phyloP scores from a whole-genome alignment of 148 eudicot species.

The Talinum fruticosum region DNA sequence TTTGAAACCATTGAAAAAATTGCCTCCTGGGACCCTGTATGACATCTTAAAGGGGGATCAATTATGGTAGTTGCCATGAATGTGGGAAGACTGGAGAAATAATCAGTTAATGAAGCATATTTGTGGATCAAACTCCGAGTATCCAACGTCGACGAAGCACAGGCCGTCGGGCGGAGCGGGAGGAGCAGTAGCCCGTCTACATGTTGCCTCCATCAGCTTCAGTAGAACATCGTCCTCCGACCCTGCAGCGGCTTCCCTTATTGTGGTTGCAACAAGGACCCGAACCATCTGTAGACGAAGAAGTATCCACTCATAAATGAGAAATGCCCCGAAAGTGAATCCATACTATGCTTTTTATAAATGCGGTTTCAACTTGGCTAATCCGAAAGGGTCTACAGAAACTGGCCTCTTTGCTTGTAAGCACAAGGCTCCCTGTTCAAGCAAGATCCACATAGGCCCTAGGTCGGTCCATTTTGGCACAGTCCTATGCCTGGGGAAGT shows the following conservation, averaged over 20 bases:
- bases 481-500: too few species aligned
- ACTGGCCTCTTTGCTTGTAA: too few species aligned
- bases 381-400: too few species aligned
- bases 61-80: not conserved
- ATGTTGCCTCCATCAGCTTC: constrained; percentile 78
- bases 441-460: too few species aligned
- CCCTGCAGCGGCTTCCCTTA: constrained; percentile 95
- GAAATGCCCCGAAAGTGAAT: too few species aligned
- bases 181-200: constrained; percentile 97
- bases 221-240: constrained; percentile 73
- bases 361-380: too few species aligned
- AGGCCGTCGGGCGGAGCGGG: constrained; percentile 99
- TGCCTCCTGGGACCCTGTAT: not conserved
- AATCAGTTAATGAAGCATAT: constrained; percentile 51
- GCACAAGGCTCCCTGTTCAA: too few species aligned
- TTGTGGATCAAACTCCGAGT: constrained; percentile 52
- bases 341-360: too few species aligned
- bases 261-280: constrained; percentile 85
- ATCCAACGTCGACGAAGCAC: constrained; percentile 93
- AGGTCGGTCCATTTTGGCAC: too few species aligned
- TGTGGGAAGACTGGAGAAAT: not conserved
- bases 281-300: constrained; percentile 71
- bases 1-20: not conserved
- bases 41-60: not conserved
- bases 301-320: too few species aligned